Percentiles rank a stretch among this genome's conserved stretches.
Conservation (phyloP, 768 basidiomycete genomes). For the Lactarius hatsudake region DNA sequence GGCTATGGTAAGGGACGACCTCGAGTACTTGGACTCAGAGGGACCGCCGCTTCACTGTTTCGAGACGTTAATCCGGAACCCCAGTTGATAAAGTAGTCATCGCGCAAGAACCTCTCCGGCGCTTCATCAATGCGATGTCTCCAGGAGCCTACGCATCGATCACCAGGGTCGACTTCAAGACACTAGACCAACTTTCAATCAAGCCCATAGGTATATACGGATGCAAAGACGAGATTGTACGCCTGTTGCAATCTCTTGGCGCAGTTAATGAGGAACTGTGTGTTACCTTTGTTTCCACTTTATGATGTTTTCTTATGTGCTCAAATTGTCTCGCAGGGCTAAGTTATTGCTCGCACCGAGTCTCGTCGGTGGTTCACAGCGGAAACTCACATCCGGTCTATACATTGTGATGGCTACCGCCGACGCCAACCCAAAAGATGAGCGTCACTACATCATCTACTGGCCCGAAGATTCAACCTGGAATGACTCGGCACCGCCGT, state of each 20-base stretch:
- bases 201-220: slow-evolving; percentile 59
- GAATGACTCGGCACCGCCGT: slow-evolving; percentile 46
- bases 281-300: slow-evolving; percentile 25
- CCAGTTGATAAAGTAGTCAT: slow-evolving; percentile 64
- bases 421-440: slow-evolving; percentile 18
- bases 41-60: background rate
- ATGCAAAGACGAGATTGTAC: slow-evolving; percentile 47
- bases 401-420: background rate
- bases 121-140: slow-evolving; percentile 45
- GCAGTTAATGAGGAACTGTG: slow-evolving; percentile 42
- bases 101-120: slow-evolving; percentile 45
- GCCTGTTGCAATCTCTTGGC: slow-evolving; percentile 39
- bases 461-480: slow-evolving; percentile 64
- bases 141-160: slow-evolving; percentile 52
- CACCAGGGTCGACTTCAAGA: slow-evolving; percentile 54
- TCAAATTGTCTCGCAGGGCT: slow-evolving; percentile 19
- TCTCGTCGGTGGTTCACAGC: background rate
- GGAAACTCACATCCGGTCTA: background rate
- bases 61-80: background rate
- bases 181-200: slow-evolving; percentile 44
- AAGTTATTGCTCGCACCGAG: slow-evolving; percentile 22
- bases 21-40: background rate
- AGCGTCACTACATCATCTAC: slow-evolving; percentile 47
- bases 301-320: background rate
- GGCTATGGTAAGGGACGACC: slow-evolving; percentile 46